phyloP scores from a whole-genome alignment of 345 rosid species.

The Cochlearia excelsa region DNA sequence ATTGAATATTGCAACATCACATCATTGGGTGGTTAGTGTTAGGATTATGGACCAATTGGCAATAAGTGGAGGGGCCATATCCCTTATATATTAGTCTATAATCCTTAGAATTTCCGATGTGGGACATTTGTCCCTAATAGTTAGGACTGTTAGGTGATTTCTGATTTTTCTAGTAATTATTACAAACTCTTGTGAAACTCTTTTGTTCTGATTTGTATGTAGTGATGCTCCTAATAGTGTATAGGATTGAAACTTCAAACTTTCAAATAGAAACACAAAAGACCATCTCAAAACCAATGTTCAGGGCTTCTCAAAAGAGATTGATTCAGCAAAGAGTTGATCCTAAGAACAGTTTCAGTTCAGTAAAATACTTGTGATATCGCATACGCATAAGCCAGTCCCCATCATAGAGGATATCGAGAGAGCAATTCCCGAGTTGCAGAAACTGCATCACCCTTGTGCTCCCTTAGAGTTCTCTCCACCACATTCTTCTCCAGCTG shows the following conservation, averaged over 20 bases:
- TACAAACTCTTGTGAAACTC: too few relatives aligned
- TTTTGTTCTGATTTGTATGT: too few relatives aligned
- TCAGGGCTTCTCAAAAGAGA: slow-evolving; percentile 1
- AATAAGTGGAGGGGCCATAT: too few relatives aligned
- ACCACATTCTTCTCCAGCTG: slow-evolving; percentile 89
- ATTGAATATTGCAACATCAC: slow-evolving; percentile 4
- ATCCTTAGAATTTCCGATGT: too few relatives aligned
- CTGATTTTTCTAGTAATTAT: too few relatives aligned
- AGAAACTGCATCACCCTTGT: slow-evolving; percentile 94
- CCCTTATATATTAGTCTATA: too few relatives aligned
- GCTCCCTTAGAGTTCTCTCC: slow-evolving; percentile 91
- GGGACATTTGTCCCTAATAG: too few relatives aligned
- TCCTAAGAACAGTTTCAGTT: too few relatives aligned
- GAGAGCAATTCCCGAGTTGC: slow-evolving; percentile 78
- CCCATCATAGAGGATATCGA: slow-evolving; percentile 37
- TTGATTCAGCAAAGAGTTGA: background rate
- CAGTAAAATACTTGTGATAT: too few relatives aligned
- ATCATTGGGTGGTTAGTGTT: too few relatives aligned
- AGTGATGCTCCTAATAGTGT: background rate
- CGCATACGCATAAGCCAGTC: background rate
- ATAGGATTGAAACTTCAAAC: background rate
- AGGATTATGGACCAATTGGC: too few relatives aligned
- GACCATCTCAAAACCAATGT: background rate
- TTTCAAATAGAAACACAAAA: slow-evolving; percentile 1
- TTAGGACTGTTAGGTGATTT: too few relatives aligned